These are phyloP conservation scores for Rosellinia necatrix DNA, from an alignment of 2,329 filamentous ascomycete species.

Conservation along the genomic window DNA sequence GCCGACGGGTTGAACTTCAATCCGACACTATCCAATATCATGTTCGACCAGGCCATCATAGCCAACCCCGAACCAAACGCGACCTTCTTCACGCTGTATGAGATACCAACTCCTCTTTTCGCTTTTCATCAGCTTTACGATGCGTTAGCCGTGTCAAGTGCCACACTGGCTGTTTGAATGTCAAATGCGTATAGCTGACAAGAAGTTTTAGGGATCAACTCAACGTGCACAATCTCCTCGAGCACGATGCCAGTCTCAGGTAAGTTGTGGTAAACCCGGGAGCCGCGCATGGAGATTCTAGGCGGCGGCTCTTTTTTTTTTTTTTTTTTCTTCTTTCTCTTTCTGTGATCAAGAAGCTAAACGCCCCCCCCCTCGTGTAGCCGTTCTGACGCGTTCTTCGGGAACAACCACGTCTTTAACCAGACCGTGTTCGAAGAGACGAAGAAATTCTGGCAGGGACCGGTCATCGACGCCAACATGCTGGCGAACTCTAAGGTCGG, in stretches of 20 bases:
- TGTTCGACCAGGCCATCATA: constrained; percentile 50
- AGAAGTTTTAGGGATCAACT: constrained; percentile 34
- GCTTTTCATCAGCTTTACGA: no score
- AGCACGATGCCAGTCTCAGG: constrained; percentile 54
- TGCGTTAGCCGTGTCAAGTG: no score
- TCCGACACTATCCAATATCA: constrained; percentile 42
- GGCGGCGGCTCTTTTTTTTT: no score
- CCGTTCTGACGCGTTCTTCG: constrained; percentile 53
- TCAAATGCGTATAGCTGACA: neutral
- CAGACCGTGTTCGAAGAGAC: constrained; percentile 53
- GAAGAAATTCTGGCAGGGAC: constrained; percentile 50
- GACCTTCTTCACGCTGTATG: constrained; percentile 46
- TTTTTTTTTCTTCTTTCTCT: no score
- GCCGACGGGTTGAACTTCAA: constrained; percentile 50
- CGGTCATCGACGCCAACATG: constrained; percentile 46
- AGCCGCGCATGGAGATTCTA: no score
- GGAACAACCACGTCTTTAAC: constrained; percentile 58
- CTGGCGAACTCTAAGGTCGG: constrained; percentile 42
- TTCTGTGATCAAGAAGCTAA: neutral
- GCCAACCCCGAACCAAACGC: constrained; percentile 51
- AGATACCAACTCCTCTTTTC: constrained; percentile 20
- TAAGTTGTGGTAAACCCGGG: no score
- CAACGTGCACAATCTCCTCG: constrained; percentile 51
- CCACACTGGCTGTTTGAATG: no score
- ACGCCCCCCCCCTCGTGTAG: constrained; percentile 32